Conservation (phyloP, 768 basidiomycete species). For the Kwoniella sp. region DNA sequence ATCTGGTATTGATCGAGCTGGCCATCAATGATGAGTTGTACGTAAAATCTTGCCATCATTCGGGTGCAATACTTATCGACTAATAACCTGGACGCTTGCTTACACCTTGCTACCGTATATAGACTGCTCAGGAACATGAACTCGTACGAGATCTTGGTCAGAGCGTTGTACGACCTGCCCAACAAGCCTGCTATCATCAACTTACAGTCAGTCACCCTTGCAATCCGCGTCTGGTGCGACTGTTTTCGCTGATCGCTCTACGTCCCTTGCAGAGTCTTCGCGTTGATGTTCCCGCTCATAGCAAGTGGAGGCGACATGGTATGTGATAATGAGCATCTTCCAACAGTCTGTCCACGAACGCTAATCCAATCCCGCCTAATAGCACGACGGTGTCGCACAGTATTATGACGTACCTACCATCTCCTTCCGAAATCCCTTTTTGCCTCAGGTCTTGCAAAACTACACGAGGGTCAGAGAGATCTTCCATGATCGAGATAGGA, state of each 20-base stretch:
- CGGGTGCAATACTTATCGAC: neutral
- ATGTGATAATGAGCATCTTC: slow-evolving; percentile 1
- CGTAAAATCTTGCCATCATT: slow-evolving; percentile 1
- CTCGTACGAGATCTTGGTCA: slow-evolving; percentile 46
- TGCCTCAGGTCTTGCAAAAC: slow-evolving; percentile 43
- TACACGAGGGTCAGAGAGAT: slow-evolving; percentile 24
- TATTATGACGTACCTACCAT: slow-evolving; percentile 54
- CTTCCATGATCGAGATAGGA: slow-evolving; percentile 26
- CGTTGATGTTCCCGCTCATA: slow-evolving; percentile 26
- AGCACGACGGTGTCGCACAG: slow-evolving; percentile 50
- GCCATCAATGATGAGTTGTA: slow-evolving; percentile 44
- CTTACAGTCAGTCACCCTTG: slow-evolving; percentile 41
- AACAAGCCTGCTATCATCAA: slow-evolving; percentile 50
- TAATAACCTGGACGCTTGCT: too few relatives aligned
- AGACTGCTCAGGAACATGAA: slow-evolving; percentile 36
- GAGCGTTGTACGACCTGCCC: slow-evolving; percentile 43
- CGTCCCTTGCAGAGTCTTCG: slow-evolving; percentile 23
- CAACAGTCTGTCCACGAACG: neutral
- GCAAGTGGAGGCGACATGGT: slow-evolving; percentile 32
- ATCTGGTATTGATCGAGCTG: slow-evolving; percentile 53
- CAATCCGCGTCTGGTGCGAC: neutral
- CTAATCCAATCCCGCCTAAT: too few relatives aligned
- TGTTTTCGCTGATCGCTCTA: neutral
- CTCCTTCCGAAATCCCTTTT: slow-evolving; percentile 46
- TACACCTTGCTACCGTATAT: neutral